These are phyloP conservation scores for Xylaria longipes DNA, from an alignment of 495 filamentous ascomycete genomes.

Conservation along the genomic window DNA sequence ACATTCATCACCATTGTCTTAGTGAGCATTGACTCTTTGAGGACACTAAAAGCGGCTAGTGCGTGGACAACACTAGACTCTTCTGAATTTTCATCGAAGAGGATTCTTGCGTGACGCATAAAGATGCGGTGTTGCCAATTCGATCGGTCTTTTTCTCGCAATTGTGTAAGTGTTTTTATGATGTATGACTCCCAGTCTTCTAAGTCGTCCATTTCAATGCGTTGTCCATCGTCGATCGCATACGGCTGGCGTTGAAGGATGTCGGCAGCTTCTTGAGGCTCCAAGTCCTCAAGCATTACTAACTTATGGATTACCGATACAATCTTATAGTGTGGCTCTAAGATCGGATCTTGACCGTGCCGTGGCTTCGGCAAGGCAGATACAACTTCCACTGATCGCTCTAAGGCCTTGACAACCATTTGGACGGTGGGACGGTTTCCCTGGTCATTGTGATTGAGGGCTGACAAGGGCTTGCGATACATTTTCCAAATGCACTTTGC, in stretches of 20 bases:
- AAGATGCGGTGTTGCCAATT: conserved; percentile 98
- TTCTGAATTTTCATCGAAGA: conserved; percentile 60
- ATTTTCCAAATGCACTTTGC: conserved; percentile 98
- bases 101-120: conserved; percentile 74
- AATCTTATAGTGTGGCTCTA: conserved; percentile 97
- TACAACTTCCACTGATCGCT: conserved; percentile 72
- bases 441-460: conserved; percentile 53
- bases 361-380: conserved; percentile 72
- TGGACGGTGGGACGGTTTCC: conserved; percentile 56
- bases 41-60: conserved; percentile 71
- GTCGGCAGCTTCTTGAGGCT: conserved; percentile 49
- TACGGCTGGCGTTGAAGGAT: conserved; percentile 56
- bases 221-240: conserved; percentile 45
- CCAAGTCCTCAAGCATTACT: conserved; percentile 58
- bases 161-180: conserved; percentile 70
- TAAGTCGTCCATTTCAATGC: conserved; percentile 49
- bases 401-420: conserved; percentile 63
- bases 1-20: conserved; percentile 95
- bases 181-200: conserved; percentile 80
- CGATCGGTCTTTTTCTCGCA: conserved; percentile 87
- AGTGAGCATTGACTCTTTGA: conserved; percentile 88
- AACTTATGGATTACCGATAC: conserved; percentile 87
- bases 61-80: conserved; percentile 49
- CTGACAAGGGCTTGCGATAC: conserved; percentile 65
- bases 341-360: conserved; percentile 80